A percentile compares a stretch with the other conserved stretches of the same genome.
phyloP scores from a whole-genome alignment of 73 alveolate genomes.

The Durusdinium trenchii region DNA sequence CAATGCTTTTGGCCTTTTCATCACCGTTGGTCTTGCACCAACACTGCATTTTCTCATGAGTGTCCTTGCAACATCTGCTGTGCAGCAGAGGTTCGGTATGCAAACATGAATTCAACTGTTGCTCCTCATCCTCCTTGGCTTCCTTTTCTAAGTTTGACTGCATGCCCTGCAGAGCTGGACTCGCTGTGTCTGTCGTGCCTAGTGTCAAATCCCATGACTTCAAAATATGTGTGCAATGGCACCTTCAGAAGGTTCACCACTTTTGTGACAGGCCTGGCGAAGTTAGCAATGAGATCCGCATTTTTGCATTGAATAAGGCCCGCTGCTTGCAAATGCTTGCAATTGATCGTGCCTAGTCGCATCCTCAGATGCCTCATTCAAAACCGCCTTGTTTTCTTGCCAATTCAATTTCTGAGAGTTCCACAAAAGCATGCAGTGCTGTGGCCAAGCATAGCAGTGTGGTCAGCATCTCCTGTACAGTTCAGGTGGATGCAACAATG shows the following conservation, averaged over 20 bases:
- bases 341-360: too few relatives aligned
- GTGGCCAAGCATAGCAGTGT: too few relatives aligned
- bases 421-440: too few relatives aligned
- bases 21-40: constrained; percentile 92
- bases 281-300: too few relatives aligned
- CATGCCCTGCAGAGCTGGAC: constrained; percentile 31
- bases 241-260: constrained; percentile 90
- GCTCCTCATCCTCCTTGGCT: constrained; percentile 86
- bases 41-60: constrained; percentile 90
- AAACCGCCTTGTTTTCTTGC: too few relatives aligned
- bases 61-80: constrained; percentile 10
- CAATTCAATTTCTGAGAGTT: too few relatives aligned
- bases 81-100: background rate
- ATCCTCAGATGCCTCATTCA: too few relatives aligned
- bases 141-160: constrained; percentile 46
- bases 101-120: background rate
- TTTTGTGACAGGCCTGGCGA: constrained; percentile 78
- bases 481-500: too few relatives aligned
- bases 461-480: too few relatives aligned
- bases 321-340: too few relatives aligned
- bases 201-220: background rate
- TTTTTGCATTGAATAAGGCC: too few relatives aligned
- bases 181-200: background rate
- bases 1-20: constrained; percentile 87
- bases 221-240: background rate